Conservation (phyloP, 225 moss, liverwort and hornwort species). For the Pseudisothecium myosuroides region DNA sequence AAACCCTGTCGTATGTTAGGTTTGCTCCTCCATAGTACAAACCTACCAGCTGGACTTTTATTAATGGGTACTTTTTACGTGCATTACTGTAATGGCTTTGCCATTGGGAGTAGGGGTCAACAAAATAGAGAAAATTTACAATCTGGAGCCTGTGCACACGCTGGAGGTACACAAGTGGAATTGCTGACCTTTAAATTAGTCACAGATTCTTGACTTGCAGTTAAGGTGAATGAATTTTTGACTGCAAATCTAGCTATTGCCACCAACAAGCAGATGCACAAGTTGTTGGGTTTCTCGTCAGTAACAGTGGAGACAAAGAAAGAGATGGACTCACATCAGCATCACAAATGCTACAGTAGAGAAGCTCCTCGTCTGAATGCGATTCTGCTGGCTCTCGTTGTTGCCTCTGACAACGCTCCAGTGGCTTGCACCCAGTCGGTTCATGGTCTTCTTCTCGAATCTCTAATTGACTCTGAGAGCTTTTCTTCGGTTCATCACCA, state of each 20-base stretch:
- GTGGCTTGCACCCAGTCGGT: constrained; percentile 30
- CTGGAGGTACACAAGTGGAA: neutral
- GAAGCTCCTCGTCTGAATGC: constrained; percentile 42
- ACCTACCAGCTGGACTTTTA: neutral
- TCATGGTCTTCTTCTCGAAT: constrained; percentile 10
- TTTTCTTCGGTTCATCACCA: neutral
- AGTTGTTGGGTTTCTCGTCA: neutral
- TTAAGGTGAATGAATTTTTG: neutral
- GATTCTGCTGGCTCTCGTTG: constrained; percentile 29
- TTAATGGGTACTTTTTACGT: too few species aligned
- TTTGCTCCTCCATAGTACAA: neutral
- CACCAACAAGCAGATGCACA: neutral
- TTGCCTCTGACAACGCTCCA: constrained; percentile 22
- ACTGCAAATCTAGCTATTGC: neutral
- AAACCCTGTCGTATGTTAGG: neutral
- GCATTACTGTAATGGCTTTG: neutral
- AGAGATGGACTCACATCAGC: constrained; percentile 48
- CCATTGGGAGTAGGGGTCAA: too few species aligned
- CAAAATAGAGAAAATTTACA: neutral
- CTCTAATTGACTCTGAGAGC: neutral
- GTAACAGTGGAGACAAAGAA: neutral
- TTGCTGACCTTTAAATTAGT: neutral
- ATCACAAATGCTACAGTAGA: constrained; percentile 83
- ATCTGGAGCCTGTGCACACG: neutral
- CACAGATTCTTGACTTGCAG: neutral